A percentile compares a stretch with the other conserved stretches of the same genome.
Conservation (phyloP, 805 yeast genomes). For the Starmerella cellae region DNA sequence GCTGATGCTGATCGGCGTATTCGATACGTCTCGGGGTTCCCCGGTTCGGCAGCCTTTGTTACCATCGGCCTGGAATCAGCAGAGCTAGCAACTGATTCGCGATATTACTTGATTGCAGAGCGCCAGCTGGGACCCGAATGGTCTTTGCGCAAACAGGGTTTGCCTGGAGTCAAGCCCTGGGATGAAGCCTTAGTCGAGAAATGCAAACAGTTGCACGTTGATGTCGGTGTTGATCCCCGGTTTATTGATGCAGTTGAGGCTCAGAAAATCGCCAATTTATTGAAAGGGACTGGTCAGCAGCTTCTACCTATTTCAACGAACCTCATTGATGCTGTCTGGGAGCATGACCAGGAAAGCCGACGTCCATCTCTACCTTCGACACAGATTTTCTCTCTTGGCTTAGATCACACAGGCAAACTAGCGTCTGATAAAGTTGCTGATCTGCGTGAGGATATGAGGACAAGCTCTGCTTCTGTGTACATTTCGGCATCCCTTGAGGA, state of each 20-base stretch:
- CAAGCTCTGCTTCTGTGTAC: slow-evolving; percentile 30
- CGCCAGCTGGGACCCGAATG: slow-evolving; percentile 69
- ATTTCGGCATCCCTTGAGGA: slow-evolving; percentile 67
- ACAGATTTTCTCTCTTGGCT: slow-evolving; percentile 39
- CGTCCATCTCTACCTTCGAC: slow-evolving; percentile 46
- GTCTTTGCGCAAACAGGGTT: slow-evolving; percentile 68
- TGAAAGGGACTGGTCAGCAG: slow-evolving; percentile 28
- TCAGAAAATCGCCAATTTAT: slow-evolving; percentile 19
- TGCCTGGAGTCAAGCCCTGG: slow-evolving; percentile 62
- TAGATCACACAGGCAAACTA: slow-evolving; percentile 51
- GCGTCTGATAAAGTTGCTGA: slow-evolving; percentile 43
- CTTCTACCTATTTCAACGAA: slow-evolving; percentile 46
- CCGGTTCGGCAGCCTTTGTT: slow-evolving; percentile 89
- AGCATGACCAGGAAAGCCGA: slow-evolving; percentile 28
- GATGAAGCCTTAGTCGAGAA: slow-evolving; percentile 56
- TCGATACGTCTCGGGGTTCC: slow-evolving; percentile 66
- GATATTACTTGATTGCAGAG: slow-evolving; percentile 84
- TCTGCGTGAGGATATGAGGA: slow-evolving; percentile 23
- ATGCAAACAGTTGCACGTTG: slow-evolving; percentile 33
- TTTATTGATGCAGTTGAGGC: slow-evolving; percentile 36
- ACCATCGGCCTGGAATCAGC: slow-evolving; percentile 59
- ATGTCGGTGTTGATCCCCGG: slow-evolving; percentile 75
- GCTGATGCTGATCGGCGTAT: slow-evolving; percentile 70
- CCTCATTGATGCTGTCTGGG: slow-evolving; percentile 66
- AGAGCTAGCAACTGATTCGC: slow-evolving; percentile 81